Percentiles rank a stretch among this genome's conserved stretches.
Evolutionary conservation across 768 basidiomycete species (phyloP).

Genomic region (Suillus lakei): DNA sequence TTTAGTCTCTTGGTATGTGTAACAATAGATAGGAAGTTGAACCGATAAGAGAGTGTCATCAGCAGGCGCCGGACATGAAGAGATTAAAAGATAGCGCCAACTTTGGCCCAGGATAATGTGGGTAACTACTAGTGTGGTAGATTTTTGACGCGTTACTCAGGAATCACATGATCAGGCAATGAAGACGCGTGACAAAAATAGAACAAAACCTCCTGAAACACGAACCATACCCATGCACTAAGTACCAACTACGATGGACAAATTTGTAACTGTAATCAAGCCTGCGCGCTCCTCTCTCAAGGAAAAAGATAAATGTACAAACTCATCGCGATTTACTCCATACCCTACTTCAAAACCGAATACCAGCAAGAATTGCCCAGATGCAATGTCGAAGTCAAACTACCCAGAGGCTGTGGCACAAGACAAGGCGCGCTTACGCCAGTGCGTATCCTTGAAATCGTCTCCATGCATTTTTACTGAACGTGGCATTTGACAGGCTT

Average conservation of each 20-base stretch:
- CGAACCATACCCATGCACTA: not conserved
- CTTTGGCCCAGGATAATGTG: not conserved
- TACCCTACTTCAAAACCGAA: constrained; percentile 8
- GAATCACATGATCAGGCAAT: not conserved
- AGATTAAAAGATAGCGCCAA: not conserved
- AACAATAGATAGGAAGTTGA: constrained; percentile 12
- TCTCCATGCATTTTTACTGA: not conserved
- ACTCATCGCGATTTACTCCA: constrained; percentile 3
- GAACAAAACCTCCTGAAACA: constrained; percentile 8
- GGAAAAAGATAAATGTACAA: constrained; percentile 7
- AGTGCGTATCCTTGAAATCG: not conserved
- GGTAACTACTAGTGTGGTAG: not conserved
- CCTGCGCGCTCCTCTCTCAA: constrained; percentile 7
- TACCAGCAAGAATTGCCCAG: not conserved
- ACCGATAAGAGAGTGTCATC: constrained; percentile 11
- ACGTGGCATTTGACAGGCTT: constrained; percentile 21
- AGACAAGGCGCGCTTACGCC: constrained; percentile 2
- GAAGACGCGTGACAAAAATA: constrained; percentile 2
- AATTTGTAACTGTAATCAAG: constrained; percentile 30
- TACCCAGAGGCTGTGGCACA: constrained; percentile 6
- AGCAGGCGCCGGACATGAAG: not conserved
- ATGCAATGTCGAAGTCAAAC: not conserved
- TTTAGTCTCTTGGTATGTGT: not conserved
- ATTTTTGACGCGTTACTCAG: constrained; percentile 1
- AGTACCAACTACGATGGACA: constrained; percentile 25